Conservation (phyloP, 306 rosid genomes). For the Fagus sylvatica region DNA sequence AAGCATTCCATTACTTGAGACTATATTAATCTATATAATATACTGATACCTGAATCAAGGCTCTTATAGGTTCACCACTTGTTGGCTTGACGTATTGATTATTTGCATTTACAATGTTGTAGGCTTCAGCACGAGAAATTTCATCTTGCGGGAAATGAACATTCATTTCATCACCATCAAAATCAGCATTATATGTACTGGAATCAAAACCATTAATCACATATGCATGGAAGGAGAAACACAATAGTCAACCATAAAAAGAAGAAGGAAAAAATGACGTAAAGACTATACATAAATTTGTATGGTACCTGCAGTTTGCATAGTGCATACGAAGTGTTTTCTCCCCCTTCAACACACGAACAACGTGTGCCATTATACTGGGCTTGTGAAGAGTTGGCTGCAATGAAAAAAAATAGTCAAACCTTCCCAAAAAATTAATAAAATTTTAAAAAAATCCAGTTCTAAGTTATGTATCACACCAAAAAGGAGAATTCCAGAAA, state of each 20-base stretch:
- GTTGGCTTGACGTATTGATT: slow-evolving; percentile 96
- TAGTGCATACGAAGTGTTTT: slow-evolving; percentile 97
- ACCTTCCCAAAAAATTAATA: neutral
- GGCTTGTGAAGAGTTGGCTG: slow-evolving; percentile 99
- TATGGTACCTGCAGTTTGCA: slow-evolving; percentile 64
- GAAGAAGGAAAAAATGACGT: neutral
- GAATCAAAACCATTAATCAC: slow-evolving; percentile 18
- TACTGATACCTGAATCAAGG: slow-evolving; percentile 81
- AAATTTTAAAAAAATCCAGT: neutral
- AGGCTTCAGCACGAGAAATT: slow-evolving; percentile 94
- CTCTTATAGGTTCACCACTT: slow-evolving; percentile 93
- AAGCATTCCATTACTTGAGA: neutral
- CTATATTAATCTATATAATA: slow-evolving; percentile 1
- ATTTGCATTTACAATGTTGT: slow-evolving; percentile 91
- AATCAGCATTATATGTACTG: slow-evolving; percentile 98
- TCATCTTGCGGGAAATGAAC: slow-evolving; percentile 99
- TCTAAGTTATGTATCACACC: neutral
- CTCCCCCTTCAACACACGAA: slow-evolving; percentile 93
- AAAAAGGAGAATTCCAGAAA: neutral
- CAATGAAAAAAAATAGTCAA: slow-evolving; percentile 19
- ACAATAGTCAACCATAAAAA: neutral
- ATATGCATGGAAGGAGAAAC: slow-evolving; percentile 9
- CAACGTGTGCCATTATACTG: slow-evolving; percentile 95
- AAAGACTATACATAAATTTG: slow-evolving; percentile 12
- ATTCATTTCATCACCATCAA: slow-evolving; percentile 96